Percentiles rank a stretch among this genome's conserved stretches.
These are phyloP conservation scores for Penicillium sp. DNA, from an alignment of 2,329 filamentous ascomycete species.

Conservation along the genomic window DNA sequence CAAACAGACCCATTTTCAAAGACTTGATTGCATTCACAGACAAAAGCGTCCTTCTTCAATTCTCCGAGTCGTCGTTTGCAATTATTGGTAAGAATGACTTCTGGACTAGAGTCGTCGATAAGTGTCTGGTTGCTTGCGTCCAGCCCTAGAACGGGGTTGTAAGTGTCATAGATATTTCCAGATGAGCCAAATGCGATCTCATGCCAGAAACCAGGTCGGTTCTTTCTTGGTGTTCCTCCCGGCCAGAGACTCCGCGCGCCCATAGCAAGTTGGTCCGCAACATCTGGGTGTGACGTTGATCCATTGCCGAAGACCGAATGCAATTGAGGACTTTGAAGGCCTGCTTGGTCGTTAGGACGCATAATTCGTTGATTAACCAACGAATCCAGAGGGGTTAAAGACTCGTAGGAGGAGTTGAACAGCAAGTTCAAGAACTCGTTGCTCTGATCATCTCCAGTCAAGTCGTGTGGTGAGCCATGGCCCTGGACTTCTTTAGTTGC, in stretches of 20 bases:
- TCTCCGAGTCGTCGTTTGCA: neutral
- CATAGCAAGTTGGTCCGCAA: neutral
- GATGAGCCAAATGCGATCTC: neutral
- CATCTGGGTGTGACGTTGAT: neutral
- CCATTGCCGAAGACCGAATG: neutral
- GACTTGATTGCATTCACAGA: conserved; percentile 3
- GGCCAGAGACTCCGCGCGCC: conserved; percentile 3
- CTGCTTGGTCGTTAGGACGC: neutral
- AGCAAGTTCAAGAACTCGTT: neutral
- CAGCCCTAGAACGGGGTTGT: neutral
- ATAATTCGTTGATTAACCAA: neutral
- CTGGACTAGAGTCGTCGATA: neutral
- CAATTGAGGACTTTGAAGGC: neutral
- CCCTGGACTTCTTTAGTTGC: neutral
- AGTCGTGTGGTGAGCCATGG: neutral
- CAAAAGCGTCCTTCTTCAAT: neutral
- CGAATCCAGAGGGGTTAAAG: neutral
- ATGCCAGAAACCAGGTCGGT: neutral
- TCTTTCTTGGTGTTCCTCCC: neutral
- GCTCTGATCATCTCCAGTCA: neutral
- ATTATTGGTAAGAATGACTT: conserved; percentile 1
- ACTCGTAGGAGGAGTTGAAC: neutral
- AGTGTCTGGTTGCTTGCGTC: neutral
- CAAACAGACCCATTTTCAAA: conserved; percentile 1
- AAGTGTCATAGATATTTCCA: conserved; percentile 3